phyloP scores from a whole-genome alignment of 345 rosid genomes.

The Orychophragmus violaceus region DNA sequence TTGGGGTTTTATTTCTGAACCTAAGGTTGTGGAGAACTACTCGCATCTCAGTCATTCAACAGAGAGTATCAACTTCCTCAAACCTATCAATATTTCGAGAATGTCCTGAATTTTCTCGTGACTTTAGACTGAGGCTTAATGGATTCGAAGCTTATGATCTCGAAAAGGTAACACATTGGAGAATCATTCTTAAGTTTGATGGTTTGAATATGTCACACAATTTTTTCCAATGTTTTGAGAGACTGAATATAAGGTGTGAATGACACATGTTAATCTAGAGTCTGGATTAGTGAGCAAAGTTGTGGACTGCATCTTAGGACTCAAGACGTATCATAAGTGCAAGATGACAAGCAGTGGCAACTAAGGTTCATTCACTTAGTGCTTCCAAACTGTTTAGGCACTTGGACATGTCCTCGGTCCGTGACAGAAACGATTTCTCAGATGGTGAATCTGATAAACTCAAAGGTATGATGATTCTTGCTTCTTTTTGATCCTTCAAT shows the following conservation, averaged over 20 bases:
- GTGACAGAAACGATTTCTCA: conserved; percentile 20
- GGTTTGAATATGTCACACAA: neutral
- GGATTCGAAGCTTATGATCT: conserved; percentile 95
- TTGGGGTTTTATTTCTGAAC: neutral
- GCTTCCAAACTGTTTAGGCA: conserved; percentile 49
- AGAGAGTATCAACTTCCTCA: conserved; percentile 63
- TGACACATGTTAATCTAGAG: conserved; percentile 65
- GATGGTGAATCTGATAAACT: conserved; percentile 37
- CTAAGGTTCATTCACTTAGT: conserved; percentile 28
- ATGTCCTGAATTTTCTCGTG: conserved; percentile 78
- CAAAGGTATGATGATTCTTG: conserved; percentile 42
- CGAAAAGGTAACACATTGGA: conserved; percentile 52
- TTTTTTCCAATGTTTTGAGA: neutral
- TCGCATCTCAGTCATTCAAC: conserved; percentile 38
- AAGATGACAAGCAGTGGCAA: conserved; percentile 49
- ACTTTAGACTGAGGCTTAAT: conserved; percentile 74
- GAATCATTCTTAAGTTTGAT: neutral
- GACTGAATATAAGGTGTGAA: conserved; percentile 8
- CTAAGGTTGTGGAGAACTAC: conserved; percentile 80
- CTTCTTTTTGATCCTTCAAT: neutral
- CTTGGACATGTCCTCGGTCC: no score
- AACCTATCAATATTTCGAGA: conserved; percentile 91
- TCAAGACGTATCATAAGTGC: conserved; percentile 62
- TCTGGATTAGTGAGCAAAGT: conserved; percentile 72
- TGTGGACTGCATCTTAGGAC: conserved; percentile 80